Conservation (phyloP, 2,329 filamentous ascomycete genomes). For the Fusarium sp. region DNA sequence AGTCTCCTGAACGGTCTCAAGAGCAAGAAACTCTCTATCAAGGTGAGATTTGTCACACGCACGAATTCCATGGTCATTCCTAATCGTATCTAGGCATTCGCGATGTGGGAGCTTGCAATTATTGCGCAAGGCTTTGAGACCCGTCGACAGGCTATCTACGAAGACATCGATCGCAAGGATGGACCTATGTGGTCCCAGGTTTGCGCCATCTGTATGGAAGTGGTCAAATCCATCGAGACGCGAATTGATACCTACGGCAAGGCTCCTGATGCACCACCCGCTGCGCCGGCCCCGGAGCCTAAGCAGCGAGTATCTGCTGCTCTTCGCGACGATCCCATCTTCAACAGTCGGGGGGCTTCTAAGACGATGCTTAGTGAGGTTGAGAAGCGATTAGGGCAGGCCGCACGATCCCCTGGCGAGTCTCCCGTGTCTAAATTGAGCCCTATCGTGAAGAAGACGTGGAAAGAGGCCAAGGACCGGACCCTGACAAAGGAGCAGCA, state of each 20-base stretch:
- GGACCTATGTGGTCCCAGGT: constrained; percentile 86
- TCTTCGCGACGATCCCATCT: constrained; percentile 57
- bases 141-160: constrained; percentile 84
- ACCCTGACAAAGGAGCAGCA: constrained; percentile 64
- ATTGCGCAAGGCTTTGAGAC: constrained; percentile 79
- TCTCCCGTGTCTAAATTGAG: constrained; percentile 59
- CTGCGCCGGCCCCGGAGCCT: constrained; percentile 44
- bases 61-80: not conserved
- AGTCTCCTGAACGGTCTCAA: constrained; percentile 86
- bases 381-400: constrained; percentile 56
- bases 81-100: constrained; percentile 69
- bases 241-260: constrained; percentile 72
- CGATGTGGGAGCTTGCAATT: constrained; percentile 88
- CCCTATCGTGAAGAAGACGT: constrained; percentile 61
- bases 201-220: constrained; percentile 72
- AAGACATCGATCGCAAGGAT: constrained; percentile 84
- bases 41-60: constrained; percentile 56
- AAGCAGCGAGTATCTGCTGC: constrained; percentile 52
- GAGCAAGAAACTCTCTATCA: constrained; percentile 81
- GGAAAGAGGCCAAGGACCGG: constrained; percentile 57
- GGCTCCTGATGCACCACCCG: constrained; percentile 47
- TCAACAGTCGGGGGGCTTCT: constrained; percentile 50
- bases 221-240: constrained; percentile 72
- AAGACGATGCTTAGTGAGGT: constrained; percentile 55
- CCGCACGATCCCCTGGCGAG: constrained; percentile 58